Percentiles rank a stretch among this genome's conserved stretches.
These are phyloP conservation scores for Mycena albidolilacea DNA, from an alignment of 768 basidiomycete genomes.

Conservation along the genomic window DNA sequence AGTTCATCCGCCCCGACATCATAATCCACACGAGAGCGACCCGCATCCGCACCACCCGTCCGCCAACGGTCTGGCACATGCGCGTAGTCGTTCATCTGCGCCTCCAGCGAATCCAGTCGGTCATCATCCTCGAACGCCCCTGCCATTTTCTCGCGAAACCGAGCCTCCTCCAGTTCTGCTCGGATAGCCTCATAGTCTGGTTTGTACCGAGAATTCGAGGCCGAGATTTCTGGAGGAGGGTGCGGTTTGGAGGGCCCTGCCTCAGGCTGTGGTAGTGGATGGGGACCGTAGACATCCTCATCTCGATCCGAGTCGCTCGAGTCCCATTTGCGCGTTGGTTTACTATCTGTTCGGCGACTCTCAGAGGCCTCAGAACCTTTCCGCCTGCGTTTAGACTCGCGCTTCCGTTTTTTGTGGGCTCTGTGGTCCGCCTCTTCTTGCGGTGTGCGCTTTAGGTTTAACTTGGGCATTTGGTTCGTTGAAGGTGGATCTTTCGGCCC, in stretches of 20 bases:
- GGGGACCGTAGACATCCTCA: slow-evolving; percentile 42
- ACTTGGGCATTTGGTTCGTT: slow-evolving; percentile 58
- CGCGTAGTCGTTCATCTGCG: slow-evolving; percentile 75
- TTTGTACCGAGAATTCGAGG: slow-evolving; percentile 46
- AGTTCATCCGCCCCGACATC: slow-evolving; percentile 53
- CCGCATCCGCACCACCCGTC: slow-evolving; percentile 35
- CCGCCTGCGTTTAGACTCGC: slow-evolving; percentile 47
- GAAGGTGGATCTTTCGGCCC: too few species aligned
- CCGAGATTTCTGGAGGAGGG: slow-evolving; percentile 38
- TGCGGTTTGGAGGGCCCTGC: slow-evolving; percentile 28
- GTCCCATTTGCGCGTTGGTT: slow-evolving; percentile 63
- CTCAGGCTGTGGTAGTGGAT: slow-evolving; percentile 38
- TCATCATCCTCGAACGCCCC: slow-evolving; percentile 83
- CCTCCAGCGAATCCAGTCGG: slow-evolving; percentile 72
- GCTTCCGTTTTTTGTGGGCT: slow-evolving; percentile 54
- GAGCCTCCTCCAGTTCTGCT: slow-evolving; percentile 73
- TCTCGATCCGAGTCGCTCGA: slow-evolving; percentile 61
- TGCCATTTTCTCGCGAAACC: slow-evolving; percentile 82
- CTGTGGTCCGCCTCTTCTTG: slow-evolving; percentile 68
- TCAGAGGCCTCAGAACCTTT: slow-evolving; percentile 20
- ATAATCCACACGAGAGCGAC: slow-evolving; percentile 42
- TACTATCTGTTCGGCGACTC: slow-evolving; percentile 9
- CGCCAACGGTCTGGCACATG: slow-evolving; percentile 85
- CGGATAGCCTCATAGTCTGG: slow-evolving; percentile 64
- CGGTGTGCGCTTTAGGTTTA: slow-evolving; percentile 75